Conservation (phyloP, 2,329 filamentous ascomycete species). For the Aureobasidium sp. region DNA sequence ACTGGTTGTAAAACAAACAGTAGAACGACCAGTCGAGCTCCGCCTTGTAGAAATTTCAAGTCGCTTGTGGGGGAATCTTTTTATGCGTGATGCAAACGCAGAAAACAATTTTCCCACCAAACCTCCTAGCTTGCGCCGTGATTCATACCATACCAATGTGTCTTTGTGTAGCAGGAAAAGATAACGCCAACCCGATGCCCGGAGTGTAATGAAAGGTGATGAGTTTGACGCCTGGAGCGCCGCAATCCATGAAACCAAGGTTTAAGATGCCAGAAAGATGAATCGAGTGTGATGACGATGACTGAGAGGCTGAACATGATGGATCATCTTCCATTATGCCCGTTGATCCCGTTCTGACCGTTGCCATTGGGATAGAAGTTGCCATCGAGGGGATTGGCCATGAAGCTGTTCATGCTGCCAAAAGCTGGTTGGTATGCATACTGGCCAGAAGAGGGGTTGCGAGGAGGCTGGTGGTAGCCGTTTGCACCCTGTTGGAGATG, state of each 20-base stretch:
- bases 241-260: not conserved
- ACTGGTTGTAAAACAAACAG: not conserved
- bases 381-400: not conserved
- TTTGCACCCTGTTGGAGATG: not conserved
- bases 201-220: conserved; percentile 3
- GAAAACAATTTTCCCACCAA: conserved; percentile 1
- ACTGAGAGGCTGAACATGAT: not conserved
- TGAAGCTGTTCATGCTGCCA: conserved; percentile 6
- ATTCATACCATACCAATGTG: conserved; percentile 5
- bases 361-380: not conserved
- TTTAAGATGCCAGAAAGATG: conserved; percentile 2
- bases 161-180: conserved; percentile 9
- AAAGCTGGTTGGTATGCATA: not conserved
- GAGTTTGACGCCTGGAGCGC: not conserved
- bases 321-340: not conserved
- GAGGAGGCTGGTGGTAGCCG: not conserved
- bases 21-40: not conserved
- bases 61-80: conserved; percentile 9
- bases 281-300: not conserved
- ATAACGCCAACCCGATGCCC: conserved; percentile 5
- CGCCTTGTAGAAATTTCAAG: not conserved
- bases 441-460: not conserved
- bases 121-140: conserved; percentile 10
- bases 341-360: not conserved
- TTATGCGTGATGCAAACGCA: conserved; percentile 11